Conservation (phyloP, 495 filamentous ascomycete genomes). For the Pyrenopolyporus hunteri region DNA sequence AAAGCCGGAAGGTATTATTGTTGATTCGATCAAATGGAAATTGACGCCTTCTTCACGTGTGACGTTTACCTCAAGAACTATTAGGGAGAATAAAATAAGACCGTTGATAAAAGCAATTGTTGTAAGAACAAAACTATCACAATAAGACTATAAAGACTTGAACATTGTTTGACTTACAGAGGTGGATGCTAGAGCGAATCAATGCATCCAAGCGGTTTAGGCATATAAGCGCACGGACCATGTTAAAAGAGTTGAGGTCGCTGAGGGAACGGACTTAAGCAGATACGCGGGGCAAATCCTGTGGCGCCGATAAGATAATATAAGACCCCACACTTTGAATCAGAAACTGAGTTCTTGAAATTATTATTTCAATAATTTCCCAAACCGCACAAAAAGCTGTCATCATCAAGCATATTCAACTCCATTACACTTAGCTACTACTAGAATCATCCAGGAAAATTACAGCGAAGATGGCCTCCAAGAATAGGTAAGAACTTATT, state of each 20-base stretch:
- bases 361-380: conserved; percentile 17
- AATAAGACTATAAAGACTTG: too few relatives aligned
- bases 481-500: conserved; percentile 11
- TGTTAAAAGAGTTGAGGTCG: background rate
- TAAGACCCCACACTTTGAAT: conserved; percentile 33
- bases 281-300: conserved; percentile 35
- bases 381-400: conserved; percentile 27
- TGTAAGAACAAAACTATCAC: too few relatives aligned
- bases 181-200: too few relatives aligned
- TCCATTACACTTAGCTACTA: background rate
- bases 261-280: background rate
- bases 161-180: too few relatives aligned
- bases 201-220: too few relatives aligned
- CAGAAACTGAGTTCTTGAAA: conserved; percentile 34
- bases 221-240: background rate
- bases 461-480: conserved; percentile 30
- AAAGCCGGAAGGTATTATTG: too few relatives aligned
- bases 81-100: too few relatives aligned
- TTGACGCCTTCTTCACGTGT: too few relatives aligned
- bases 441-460: background rate
- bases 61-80: too few relatives aligned
- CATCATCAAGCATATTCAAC: conserved; percentile 5
- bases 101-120: too few relatives aligned
- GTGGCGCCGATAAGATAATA: conserved; percentile 33
- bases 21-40: too few relatives aligned